A percentile compares a stretch with the other conserved stretches of the same genome.
These are phyloP conservation scores for Desmodesmus armatus DNA, from an alignment of 139 green algal genomes.

Conservation along the genomic window DNA sequence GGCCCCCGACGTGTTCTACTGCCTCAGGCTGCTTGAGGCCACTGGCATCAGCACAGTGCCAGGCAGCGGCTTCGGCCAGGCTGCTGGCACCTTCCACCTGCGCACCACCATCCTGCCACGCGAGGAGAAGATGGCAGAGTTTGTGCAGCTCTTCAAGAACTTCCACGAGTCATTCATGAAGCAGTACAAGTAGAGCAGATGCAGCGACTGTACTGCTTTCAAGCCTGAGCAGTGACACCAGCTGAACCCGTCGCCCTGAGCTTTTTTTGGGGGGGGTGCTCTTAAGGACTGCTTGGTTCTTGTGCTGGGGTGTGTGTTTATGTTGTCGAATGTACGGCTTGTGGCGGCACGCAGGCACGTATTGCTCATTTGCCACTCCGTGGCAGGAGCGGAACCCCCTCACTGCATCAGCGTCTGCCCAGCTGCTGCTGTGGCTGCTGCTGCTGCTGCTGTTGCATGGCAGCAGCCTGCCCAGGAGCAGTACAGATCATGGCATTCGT, in stretches of 20 bases:
- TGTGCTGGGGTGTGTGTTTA: no score
- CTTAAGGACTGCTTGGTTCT: no score
- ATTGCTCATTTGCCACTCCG: no score
- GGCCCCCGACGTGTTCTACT: constrained; percentile 90
- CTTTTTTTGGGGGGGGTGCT: no score
- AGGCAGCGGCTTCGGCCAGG: constrained; percentile 86
- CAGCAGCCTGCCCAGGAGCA: constrained; percentile 1
- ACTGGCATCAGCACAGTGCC: constrained; percentile 81
- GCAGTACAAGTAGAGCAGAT: constrained; percentile 55
- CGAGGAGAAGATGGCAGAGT: constrained; percentile 85
- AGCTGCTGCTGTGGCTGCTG: no score
- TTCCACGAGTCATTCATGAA: constrained; percentile 84
- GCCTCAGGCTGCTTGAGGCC: constrained; percentile 84
- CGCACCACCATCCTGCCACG: constrained; percentile 95
- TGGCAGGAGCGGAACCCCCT: no score
- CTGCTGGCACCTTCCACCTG: constrained; percentile 91
- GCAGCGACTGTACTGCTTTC: background rate
- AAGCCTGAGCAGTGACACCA: background rate
- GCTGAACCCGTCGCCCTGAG: no score
- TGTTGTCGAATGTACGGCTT: no score
- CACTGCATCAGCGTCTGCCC: no score
- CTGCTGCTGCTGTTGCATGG: background rate
- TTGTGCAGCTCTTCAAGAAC: constrained; percentile 77
- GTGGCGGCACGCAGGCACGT: no score
- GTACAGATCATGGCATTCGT: no score